A percentile compares a stretch with the other conserved stretches of the same genome.
These are phyloP conservation scores for Cystofilobasidium capitatum DNA, from an alignment of 768 basidiomycete genomes.

Conservation along the genomic window DNA sequence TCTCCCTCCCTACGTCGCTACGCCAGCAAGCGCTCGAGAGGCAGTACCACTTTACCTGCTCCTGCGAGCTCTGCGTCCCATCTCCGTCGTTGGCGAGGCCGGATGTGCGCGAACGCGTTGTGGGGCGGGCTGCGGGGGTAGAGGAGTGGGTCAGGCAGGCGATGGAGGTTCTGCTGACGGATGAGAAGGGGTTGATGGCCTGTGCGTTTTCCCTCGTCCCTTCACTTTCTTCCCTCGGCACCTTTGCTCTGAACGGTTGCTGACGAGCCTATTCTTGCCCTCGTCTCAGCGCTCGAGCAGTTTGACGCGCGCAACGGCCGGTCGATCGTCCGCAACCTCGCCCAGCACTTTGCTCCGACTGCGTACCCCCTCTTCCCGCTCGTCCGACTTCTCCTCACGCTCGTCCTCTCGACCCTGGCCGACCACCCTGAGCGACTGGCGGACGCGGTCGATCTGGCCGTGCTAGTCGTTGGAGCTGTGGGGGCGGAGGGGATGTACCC, in stretches of 20 bases:
- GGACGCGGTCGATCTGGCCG: too few species aligned
- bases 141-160: conserved; percentile 11
- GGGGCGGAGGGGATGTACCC: too few species aligned
- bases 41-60: conserved; percentile 70
- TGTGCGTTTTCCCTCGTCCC: conserved; percentile 26
- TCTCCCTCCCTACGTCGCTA: conserved; percentile 53
- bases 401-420: conserved; percentile 47
- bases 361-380: conserved; percentile 70
- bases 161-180: conserved; percentile 19
- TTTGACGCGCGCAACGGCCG: conserved; percentile 44
- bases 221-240: conserved; percentile 7
- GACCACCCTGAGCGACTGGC: conserved; percentile 15
- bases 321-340: conserved; percentile 57
- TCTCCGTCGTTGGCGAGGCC: conserved; percentile 31
- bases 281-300: conserved; percentile 44
- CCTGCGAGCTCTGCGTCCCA: conserved; percentile 52
- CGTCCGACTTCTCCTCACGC: conserved; percentile 55
- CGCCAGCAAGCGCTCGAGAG: conserved; percentile 45
- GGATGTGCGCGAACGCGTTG: conserved; percentile 61
- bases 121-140: conserved; percentile 26
- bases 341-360: conserved; percentile 52
- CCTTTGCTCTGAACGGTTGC: neutral
- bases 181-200: conserved; percentile 20
- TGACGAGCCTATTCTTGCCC: neutral
- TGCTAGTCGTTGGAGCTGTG: too few species aligned